Evolutionary conservation across 139 green algal genomes (phyloP).

Genomic region (Nannochloris sp.): DNA sequence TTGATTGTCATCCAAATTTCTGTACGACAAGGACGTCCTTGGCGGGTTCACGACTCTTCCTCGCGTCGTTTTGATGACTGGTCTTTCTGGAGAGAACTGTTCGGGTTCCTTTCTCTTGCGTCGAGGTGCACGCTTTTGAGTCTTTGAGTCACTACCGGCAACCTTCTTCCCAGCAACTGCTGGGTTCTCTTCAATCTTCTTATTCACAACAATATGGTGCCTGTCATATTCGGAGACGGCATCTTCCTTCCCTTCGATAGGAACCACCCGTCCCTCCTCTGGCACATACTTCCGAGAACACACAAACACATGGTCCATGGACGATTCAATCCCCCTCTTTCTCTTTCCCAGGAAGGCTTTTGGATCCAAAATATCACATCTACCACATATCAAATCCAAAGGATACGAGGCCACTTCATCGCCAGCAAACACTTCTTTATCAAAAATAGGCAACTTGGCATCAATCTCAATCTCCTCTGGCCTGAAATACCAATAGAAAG

Average conservation of each 20-base stretch:
- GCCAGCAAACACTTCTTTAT: constrained; percentile 19
- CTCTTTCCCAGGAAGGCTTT: not conserved
- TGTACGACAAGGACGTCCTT: too few relatives aligned
- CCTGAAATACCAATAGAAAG: constrained; percentile 17
- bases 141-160: not conserved
- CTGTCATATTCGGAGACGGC: not conserved
- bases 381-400: constrained; percentile 20
- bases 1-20: too few relatives aligned
- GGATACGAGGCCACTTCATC: constrained; percentile 19
- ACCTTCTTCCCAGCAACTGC: not conserved
- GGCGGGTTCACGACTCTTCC: not conserved
- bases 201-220: not conserved
- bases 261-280: constrained; percentile 15
- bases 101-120: not conserved
- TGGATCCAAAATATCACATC: constrained; percentile 15
- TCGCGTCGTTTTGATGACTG: not conserved
- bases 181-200: not conserved
- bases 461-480: constrained; percentile 17
- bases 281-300: constrained; percentile 26
- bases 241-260: constrained; percentile 9
- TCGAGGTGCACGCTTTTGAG: not conserved
- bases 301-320: constrained; percentile 17
- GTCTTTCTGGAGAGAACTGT: not conserved
- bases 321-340: not conserved
- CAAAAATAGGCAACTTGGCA: not conserved